These are phyloP conservation scores for Cephaloascus fragrans DNA, from an alignment of 805 yeast genomes.

Conservation along the genomic window DNA sequence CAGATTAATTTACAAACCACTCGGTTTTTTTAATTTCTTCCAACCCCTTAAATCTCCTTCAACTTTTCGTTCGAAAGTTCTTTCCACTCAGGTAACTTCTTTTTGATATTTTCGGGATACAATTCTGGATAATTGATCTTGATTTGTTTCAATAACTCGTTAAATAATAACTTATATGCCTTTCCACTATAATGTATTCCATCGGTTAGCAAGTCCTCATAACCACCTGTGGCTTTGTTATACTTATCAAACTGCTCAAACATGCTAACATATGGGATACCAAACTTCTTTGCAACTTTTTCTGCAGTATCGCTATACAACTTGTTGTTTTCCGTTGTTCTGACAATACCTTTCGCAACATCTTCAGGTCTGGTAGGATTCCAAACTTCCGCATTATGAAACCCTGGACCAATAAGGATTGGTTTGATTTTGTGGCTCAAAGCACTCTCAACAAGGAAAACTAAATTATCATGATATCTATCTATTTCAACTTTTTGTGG, in stretches of 20 bases:
- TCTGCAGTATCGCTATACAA: constrained; percentile 42
- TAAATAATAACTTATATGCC: constrained; percentile 41
- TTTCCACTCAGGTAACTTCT: constrained; percentile 30
- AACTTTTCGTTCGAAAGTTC: constrained; percentile 8
- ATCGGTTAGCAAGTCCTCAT: constrained; percentile 30
- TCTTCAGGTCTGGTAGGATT: constrained; percentile 17
- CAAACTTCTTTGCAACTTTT: constrained; percentile 30
- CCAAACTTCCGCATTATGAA: constrained; percentile 39
- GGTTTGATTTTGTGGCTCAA: constrained; percentile 33
- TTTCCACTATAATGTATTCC: constrained; percentile 54
- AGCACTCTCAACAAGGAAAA: constrained; percentile 28
- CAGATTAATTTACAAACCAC: too few relatives aligned
- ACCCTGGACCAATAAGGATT: constrained; percentile 57
- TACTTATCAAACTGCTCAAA: constrained; percentile 29
- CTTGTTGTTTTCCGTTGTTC: constrained; percentile 35
- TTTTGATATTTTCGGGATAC: constrained; percentile 26
- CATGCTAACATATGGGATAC: constrained; percentile 51
- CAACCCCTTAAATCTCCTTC: too few relatives aligned
- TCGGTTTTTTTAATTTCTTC: too few relatives aligned
- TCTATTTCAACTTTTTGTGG: constrained; percentile 23
- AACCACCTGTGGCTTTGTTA: constrained; percentile 22
- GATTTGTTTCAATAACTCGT: constrained; percentile 31
- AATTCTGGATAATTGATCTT: constrained; percentile 35
- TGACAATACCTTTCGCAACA: constrained; percentile 25
- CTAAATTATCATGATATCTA: constrained; percentile 38